Conservation (phyloP, 2,329 filamentous ascomycete species). For the Trichophyton schoenleinii region DNA sequence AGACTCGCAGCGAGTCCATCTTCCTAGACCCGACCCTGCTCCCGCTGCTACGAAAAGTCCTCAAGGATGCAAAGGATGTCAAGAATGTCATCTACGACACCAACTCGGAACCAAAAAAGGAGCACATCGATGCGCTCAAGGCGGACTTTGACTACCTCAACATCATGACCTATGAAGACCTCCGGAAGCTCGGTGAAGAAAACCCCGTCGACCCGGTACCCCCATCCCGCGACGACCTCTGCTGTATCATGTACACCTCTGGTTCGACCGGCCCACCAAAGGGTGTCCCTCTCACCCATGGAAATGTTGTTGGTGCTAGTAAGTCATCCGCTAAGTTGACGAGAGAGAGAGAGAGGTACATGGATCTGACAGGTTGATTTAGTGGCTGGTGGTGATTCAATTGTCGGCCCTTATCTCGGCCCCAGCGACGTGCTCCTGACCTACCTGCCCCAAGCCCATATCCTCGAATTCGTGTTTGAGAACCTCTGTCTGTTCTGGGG, state of each 20-base stretch:
- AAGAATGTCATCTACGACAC: slow-evolving; percentile 45
- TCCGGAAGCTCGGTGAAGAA: slow-evolving; percentile 15
- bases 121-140: slow-evolving; percentile 40
- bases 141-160: slow-evolving; percentile 38
- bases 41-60: slow-evolving; percentile 39
- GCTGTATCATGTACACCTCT: slow-evolving; percentile 54
- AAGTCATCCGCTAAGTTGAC: slow-evolving; percentile 25
- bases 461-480: slow-evolving; percentile 92
- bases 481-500: slow-evolving; percentile 82
- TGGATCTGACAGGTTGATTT: slow-evolving; percentile 1
- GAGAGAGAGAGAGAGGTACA: too few relatives aligned
- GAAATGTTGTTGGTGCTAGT: slow-evolving; percentile 66
- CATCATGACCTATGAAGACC: slow-evolving; percentile 40
- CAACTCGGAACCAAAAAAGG: slow-evolving; percentile 36
- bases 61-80: slow-evolving; percentile 41
- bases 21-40: slow-evolving; percentile 29
- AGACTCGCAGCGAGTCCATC: slow-evolving; percentile 23
- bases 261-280: slow-evolving; percentile 78
- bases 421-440: slow-evolving; percentile 70
- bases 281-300: slow-evolving; percentile 68
- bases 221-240: too few relatives aligned
- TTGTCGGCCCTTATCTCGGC: slow-evolving; percentile 66
- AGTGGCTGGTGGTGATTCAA: slow-evolving; percentile 68
- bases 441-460: slow-evolving; percentile 89
- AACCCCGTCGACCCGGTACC: too few relatives aligned